Conservation (phyloP, 768 basidiomycete genomes). For the Lentinula detonsa region DNA sequence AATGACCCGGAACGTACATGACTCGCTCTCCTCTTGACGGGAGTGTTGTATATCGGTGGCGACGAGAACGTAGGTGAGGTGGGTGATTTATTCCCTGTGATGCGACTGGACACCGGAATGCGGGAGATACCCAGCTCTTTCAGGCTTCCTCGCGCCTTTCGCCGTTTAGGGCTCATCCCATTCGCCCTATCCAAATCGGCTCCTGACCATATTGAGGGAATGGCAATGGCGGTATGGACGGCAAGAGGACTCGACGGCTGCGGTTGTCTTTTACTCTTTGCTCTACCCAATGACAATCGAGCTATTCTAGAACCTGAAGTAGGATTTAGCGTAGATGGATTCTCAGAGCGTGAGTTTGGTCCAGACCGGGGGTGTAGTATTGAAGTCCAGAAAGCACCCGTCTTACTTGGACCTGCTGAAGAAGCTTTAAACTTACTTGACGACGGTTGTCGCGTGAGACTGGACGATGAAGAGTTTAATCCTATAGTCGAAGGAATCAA, state of each 20-base stretch:
- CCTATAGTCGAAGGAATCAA: conserved; percentile 5
- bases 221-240: background rate
- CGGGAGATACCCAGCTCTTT: conserved; percentile 6
- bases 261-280: background rate
- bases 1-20: conserved; percentile 1
- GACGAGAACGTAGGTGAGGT: background rate
- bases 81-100: background rate
- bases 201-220: conserved; percentile 5
- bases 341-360: background rate
- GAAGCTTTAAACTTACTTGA: background rate
- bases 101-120: background rate
- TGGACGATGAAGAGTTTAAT: conserved; percentile 1
- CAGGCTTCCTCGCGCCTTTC: conserved; percentile 4
- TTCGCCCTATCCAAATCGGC: background rate
- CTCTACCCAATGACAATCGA: background rate
- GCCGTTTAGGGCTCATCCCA: conserved; percentile 4
- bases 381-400: conserved; percentile 3
- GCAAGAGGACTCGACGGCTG: conserved; percentile 2
- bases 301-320: background rate
- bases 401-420: background rate
- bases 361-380: conserved; percentile 4
- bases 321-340: background rate
- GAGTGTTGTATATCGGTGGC: background rate
- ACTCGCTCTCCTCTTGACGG: background rate
- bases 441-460: conserved; percentile 1